Percentiles rank a stretch among this genome's conserved stretches.
phyloP scores from a whole-genome alignment of 73 alveolate species.

The Tetrahymena elliotti region DNA sequence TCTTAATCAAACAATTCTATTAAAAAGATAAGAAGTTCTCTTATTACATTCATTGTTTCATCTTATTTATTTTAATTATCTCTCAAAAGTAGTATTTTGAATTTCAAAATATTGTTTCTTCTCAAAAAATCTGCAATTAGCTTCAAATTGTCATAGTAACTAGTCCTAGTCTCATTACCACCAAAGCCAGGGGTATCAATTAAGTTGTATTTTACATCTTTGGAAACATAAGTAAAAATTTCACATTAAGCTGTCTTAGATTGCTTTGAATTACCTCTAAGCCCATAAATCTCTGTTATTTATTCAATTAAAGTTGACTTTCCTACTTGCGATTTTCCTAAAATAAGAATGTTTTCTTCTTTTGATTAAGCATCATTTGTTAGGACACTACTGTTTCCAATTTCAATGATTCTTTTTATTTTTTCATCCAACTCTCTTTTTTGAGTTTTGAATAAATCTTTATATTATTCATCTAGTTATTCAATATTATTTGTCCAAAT shows the following conservation, averaged over 20 bases:
- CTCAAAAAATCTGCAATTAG: not conserved
- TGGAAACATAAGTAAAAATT: not conserved
- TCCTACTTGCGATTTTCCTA: not conserved
- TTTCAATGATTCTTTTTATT: too few species aligned
- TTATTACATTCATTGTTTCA: too few species aligned
- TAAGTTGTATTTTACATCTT: not conserved
- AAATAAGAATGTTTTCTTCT: too few species aligned
- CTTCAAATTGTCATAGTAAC: not conserved
- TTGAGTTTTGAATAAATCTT: not conserved
- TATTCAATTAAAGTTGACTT: not conserved
- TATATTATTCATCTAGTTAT: too few species aligned
- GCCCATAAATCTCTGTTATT: not conserved
- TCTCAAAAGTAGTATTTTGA: not conserved
- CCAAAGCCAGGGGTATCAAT: not conserved
- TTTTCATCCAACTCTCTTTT: too few species aligned
- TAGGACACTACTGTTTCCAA: too few species aligned
- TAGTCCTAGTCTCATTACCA: not conserved
- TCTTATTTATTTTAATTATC: not conserved
- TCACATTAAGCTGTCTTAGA: not conserved
- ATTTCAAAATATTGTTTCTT: not conserved
- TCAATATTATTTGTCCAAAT: not conserved
- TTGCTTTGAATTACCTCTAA: not conserved
- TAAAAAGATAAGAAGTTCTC: too few species aligned
- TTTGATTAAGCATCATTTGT: too few species aligned
- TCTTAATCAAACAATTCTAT: not conserved